Percentiles rank a stretch among this genome's conserved stretches.
phyloP scores from a whole-genome alignment of 1,139 yeast genomes.

The Petasospora rhodanensis region DNA sequence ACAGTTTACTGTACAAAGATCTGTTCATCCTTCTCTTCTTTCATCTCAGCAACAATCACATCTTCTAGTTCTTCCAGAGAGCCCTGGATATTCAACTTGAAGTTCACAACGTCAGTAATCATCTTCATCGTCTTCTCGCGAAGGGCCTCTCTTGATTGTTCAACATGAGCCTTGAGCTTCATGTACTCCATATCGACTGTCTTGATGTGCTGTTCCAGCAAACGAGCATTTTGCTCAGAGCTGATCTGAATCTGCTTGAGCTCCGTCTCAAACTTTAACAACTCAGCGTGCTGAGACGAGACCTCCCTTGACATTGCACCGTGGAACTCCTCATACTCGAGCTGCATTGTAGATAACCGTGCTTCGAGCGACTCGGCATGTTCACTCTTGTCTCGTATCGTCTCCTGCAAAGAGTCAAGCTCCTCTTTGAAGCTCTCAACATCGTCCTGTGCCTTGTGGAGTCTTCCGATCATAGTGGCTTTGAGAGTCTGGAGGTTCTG shows the following conservation, averaged over 20 bases:
- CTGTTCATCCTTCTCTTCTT: constrained; percentile 23
- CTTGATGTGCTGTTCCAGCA: constrained; percentile 54
- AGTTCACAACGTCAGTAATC: constrained; percentile 55
- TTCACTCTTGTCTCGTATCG: constrained; percentile 53
- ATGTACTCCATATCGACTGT: constrained; percentile 53
- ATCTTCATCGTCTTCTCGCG: constrained; percentile 52
- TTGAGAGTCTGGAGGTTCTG: constrained; percentile 39
- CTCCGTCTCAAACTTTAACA: constrained; percentile 62
- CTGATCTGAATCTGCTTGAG: constrained; percentile 48
- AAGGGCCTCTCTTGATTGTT: constrained; percentile 44
- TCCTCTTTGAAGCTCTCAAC: constrained; percentile 54
- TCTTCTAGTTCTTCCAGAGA: constrained; percentile 52
- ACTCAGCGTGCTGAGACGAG: constrained; percentile 54
- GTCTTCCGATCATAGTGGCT: constrained; percentile 41
- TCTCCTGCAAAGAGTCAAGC: constrained; percentile 52
- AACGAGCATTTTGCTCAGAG: constrained; percentile 50
- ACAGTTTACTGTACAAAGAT: constrained; percentile 1
- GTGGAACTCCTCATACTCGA: constrained; percentile 53
- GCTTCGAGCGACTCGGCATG: constrained; percentile 57
- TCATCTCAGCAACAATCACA: constrained; percentile 34
- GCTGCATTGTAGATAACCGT: constrained; percentile 47
- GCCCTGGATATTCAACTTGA: constrained; percentile 62
- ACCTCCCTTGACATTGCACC: constrained; percentile 54
- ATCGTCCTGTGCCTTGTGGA: constrained; percentile 57
- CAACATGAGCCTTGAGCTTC: constrained; percentile 44